Base-by-base conservation (phyloP, 1,284 basidiomycete species). In the Somion occarium region DNA sequence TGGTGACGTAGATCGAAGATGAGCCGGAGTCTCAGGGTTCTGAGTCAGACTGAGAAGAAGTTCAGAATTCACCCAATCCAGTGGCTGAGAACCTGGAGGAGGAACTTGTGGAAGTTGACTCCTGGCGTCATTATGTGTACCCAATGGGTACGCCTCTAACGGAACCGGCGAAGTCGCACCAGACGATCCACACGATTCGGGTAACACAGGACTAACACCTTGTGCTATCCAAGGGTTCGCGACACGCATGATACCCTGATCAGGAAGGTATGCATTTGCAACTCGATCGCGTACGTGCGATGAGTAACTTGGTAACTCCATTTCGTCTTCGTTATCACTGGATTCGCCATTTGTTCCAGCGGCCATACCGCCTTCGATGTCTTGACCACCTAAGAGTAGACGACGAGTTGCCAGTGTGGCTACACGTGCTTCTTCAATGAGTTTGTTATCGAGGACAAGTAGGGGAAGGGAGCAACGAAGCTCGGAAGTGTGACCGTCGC, bases 281-380 rank as follows among this genome's bases (percentile, higher is more conserved):
- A 97, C 83, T 30, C 93, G 81, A 66, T 97, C 93, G 44, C 90
- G 83, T 11, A 97, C 83, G 67, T 97, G 93, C 47, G 91, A 83
- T 19, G 76, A 80, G 69, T 96, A 97, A 55, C 87, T 90, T 0
- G 91, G 94, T 12, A 94, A 78, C 62, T 93, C 88, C 51, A 79
- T 70, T 44, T 86, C 89, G 22, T 79, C 80, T 44, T 82, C 78
- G 19, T 78, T 74, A 0, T 70, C 54, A 15, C 53, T 65, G 68
- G 12, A 69, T 71, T 18, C 82, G 63, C 46, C 82, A 67, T 44
- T 49, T 13, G 58, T 56, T 38, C 59, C 53, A 4, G 62, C 56
- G 2, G 63, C 63, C 22, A 50, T 78, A 63, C 48, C 61, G 48
- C 61, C 64, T 15, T 66, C 70, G 12, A 65, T 60, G 24, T 69